Evolutionary conservation across 345 rosid species (phyloP).

Genomic region (Moricandia moricandioides): DNA sequence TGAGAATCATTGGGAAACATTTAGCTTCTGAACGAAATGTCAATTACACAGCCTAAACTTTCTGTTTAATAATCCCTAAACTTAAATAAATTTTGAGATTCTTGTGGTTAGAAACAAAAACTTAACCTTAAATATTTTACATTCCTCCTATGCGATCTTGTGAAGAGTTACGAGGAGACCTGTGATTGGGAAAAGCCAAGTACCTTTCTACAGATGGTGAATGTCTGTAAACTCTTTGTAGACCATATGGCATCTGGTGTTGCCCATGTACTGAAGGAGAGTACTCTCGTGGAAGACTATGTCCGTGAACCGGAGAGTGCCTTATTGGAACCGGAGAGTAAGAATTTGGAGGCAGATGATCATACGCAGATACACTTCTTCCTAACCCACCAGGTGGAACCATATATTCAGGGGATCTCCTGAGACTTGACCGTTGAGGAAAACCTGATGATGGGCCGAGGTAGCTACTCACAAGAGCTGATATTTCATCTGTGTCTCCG

Average conservation of each 20-base stretch:
- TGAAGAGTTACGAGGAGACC: neutral
- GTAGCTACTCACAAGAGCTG: slow-evolving; percentile 45
- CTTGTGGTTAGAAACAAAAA: neutral
- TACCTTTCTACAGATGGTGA: slow-evolving; percentile 48
- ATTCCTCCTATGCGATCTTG: slow-evolving; percentile 15
- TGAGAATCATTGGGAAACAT: slow-evolving; percentile 4
- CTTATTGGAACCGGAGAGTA: slow-evolving; percentile 24
- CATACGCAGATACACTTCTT: slow-evolving; percentile 11
- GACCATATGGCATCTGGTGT: slow-evolving; percentile 26
- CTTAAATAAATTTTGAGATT: neutral
- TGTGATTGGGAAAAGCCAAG: slow-evolving; percentile 38
- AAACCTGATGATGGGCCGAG: slow-evolving; percentile 41
- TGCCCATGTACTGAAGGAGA: slow-evolving; percentile 14
- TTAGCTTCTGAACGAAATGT: slow-evolving; percentile 21
- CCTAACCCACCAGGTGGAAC: neutral
- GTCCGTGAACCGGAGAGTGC: slow-evolving; percentile 18
- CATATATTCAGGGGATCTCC: slow-evolving; percentile 43
- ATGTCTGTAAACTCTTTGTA: slow-evolving; percentile 32
- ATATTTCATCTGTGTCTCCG: slow-evolving; percentile 38
- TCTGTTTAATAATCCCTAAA: neutral
- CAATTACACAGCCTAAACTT: neutral
- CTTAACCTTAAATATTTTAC: slow-evolving; percentile 8
- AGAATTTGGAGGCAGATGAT: slow-evolving; percentile 31
- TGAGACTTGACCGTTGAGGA: slow-evolving; percentile 38
- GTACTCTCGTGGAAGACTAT: slow-evolving; percentile 11